These are phyloP conservation scores for Colletotrichum magnum DNA, from an alignment of 2,329 filamentous ascomycete species.

Conservation along the genomic window DNA sequence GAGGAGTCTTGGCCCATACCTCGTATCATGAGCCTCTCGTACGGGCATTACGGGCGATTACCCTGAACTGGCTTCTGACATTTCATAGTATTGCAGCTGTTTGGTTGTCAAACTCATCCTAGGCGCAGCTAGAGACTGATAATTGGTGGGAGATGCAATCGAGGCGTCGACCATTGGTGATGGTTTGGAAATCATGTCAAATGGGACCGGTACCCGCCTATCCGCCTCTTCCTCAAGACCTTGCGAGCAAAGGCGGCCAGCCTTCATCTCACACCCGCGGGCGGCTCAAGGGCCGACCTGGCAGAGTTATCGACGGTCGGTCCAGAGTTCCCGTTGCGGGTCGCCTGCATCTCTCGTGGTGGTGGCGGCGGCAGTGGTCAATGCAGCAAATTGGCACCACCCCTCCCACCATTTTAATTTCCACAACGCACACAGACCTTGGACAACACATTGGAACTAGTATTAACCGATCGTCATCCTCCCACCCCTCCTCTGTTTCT, in stretches of 20 bases:
- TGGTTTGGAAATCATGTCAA: not conserved
- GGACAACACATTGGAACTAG: conserved; percentile 6
- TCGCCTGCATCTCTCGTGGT: conserved; percentile 16
- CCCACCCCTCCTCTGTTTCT: conserved; percentile 10
- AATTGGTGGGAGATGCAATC: not conserved
- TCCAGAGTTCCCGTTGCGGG: conserved; percentile 9
- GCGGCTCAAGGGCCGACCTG: not conserved
- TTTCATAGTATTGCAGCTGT: conserved; percentile 4
- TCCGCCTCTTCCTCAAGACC: conserved; percentile 1
- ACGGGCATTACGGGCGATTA: not conserved
- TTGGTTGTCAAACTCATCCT: not conserved
- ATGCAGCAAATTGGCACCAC: conserved; percentile 24
- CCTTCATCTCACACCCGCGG: not conserved
- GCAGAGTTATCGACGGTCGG: not conserved
- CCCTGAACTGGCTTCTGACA: not conserved
- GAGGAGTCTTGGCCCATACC: not conserved
- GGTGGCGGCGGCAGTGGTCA: conserved; percentile 16
- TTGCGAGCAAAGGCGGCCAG: not conserved
- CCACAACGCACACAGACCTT: conserved; percentile 30
- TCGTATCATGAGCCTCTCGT: not conserved
- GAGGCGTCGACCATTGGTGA: conserved; percentile 22
- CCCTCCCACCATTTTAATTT: conserved; percentile 28
- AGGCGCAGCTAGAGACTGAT: conserved; percentile 3
- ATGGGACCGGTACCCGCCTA: conserved; percentile 4
- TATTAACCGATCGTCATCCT: conserved; percentile 29